phyloP scores from a whole-genome alignment of 1,284 basidiomycete genomes.

The Fomes fomentarius region DNA sequence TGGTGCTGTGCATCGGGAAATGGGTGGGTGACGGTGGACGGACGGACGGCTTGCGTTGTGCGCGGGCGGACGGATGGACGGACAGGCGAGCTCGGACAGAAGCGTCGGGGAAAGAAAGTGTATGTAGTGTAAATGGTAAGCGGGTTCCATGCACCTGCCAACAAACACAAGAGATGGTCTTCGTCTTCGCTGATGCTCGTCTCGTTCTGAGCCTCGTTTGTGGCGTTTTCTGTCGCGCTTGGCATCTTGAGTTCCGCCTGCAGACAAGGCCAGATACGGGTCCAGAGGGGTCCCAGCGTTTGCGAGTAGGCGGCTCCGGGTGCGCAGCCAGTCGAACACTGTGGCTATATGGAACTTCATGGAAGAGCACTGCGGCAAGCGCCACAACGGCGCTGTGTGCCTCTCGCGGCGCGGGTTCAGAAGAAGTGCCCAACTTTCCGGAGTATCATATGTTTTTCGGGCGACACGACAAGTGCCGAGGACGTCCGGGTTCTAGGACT shows the following conservation, averaged over 20 bases:
- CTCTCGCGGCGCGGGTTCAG: not conserved
- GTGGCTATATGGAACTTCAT: not conserved
- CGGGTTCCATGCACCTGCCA: slow-evolving; percentile 15
- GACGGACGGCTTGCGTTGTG: not conserved
- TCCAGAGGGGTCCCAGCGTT: not conserved
- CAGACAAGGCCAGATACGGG: no score
- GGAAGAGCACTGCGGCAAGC: not conserved
- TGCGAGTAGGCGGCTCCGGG: slow-evolving; percentile 8
- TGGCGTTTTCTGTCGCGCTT: no score
- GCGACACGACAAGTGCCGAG: no score
- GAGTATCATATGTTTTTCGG: no score
- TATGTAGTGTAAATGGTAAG: not conserved
- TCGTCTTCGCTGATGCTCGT: no score
- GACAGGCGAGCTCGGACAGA: not conserved
- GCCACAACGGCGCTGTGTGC: slow-evolving; percentile 3
- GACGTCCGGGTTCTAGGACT: not conserved
- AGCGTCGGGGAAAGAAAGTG: slow-evolving; percentile 4
- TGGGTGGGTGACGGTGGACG: not conserved
- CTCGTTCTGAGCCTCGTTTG: no score
- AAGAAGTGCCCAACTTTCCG: not conserved
- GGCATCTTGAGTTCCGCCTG: no score
- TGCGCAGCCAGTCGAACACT: not conserved
- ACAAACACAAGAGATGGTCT: no score
- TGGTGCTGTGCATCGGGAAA: not conserved
- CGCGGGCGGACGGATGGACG: not conserved